Conservation (phyloP, 495 filamentous ascomycete species). For the Polyplosphaeria fusca region DNA sequence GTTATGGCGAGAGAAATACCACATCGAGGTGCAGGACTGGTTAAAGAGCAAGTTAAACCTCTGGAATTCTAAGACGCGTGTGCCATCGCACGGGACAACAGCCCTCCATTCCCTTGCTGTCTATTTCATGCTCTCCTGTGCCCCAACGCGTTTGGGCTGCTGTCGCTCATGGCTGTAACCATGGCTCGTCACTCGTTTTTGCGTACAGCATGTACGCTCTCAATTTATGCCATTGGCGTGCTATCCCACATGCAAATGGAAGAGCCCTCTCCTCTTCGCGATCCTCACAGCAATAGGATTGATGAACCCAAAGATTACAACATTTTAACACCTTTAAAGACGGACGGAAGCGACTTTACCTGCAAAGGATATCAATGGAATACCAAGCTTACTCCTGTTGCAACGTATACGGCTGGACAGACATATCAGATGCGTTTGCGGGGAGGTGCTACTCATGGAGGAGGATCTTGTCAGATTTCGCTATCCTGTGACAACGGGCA, state of each 20-base stretch:
- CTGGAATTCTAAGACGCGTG: too few relatives aligned
- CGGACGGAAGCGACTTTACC: constrained; percentile 53
- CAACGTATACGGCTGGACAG: constrained; percentile 54
- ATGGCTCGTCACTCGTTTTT: constrained; percentile 15
- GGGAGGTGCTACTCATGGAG: constrained; percentile 58
- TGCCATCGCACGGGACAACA: too few relatives aligned
- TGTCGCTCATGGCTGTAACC: constrained; percentile 3
- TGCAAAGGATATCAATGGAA: constrained; percentile 66
- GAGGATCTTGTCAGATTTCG: constrained; percentile 63
- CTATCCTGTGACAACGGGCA: constrained; percentile 61
- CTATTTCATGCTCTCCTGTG: background rate
- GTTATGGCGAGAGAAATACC: too few relatives aligned
- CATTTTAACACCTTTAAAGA: constrained; percentile 54
- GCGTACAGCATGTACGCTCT: constrained; percentile 20
- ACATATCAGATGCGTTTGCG: constrained; percentile 56
- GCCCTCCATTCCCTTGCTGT: constrained; percentile 14
- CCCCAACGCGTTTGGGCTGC: background rate
- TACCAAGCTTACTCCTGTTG: constrained; percentile 48
- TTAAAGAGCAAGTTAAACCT: too few relatives aligned
- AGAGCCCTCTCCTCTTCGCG: constrained; percentile 51
- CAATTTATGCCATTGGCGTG: background rate
- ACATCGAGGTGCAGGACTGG: too few relatives aligned
- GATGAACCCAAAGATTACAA: constrained; percentile 55
- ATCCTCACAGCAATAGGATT: constrained; percentile 40
- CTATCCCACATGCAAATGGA: constrained; percentile 58